Evolutionary conservation across 169 alveolate genomes (phyloP).

Genomic region (Sarcocystis neurona): DNA sequence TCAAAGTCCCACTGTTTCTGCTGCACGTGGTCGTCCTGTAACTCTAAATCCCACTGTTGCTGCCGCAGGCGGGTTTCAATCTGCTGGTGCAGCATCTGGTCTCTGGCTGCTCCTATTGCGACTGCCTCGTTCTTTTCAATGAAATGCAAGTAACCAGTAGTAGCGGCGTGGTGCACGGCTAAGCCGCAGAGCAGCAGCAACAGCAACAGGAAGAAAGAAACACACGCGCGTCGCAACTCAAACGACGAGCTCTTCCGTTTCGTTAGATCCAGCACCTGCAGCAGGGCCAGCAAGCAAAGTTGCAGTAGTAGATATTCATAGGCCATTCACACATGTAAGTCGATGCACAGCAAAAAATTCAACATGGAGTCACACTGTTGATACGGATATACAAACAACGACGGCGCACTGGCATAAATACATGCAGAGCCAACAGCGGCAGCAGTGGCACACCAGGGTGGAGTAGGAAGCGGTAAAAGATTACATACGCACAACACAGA

Average conservation of each 20-base stretch:
- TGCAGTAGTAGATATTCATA: neutral
- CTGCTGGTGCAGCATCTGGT: neutral
- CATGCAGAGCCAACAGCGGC: no score
- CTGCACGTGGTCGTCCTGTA: neutral
- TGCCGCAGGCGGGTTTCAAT: no score
- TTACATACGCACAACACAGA: no score
- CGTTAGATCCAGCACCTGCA: slow-evolving; percentile 9
- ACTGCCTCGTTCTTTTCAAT: slow-evolving; percentile 9
- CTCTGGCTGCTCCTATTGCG: neutral
- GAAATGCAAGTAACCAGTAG: neutral
- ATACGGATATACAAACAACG: no score
- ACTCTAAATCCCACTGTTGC: neutral
- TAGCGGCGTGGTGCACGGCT: neutral
- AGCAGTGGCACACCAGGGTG: no score
- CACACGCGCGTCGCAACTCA: no score
- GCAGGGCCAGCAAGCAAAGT: neutral
- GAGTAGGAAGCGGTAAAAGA: no score
- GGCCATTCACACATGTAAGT: slow-evolving; percentile 8
- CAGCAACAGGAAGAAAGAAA: neutral
- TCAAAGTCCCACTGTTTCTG: neutral
- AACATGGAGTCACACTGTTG: no score
- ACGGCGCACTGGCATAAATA: no score
- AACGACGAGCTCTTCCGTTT: no score
- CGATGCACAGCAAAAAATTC: neutral
- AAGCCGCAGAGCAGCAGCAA: neutral